Evolutionary conservation across 805 yeast genomes (phyloP), one percentile per base, ranked within the genome.

Genomic region (Danielozyma ontarioensis): DNA sequence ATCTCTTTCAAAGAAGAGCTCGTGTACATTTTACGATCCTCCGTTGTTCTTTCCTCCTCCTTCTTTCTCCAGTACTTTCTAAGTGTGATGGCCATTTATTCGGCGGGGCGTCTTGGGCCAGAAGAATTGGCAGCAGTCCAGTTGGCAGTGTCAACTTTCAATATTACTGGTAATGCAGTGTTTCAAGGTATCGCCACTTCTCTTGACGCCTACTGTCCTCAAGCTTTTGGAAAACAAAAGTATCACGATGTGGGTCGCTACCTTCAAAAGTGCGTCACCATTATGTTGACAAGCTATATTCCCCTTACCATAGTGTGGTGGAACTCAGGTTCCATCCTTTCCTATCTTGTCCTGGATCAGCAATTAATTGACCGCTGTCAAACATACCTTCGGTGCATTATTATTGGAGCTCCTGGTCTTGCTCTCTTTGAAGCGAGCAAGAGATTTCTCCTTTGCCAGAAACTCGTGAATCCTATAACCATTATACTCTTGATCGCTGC

Each of bases 121-220:
- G 37, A 38, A 18, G 55, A 53, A 32, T 40, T 53, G 34, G 58
- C 58, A 3, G 56, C 57, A 3, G 55, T 51, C 1, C 48, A 53
- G 3, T 38, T 53, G 30, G 57, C 57, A 3, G 35, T 53, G 7
- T 50, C 55, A 33, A 46, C 57, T 0, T 53, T 51, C 37, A 53
- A 52, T 28, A 52, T 53, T 33, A 53, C 59, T 4, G 48, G 48
- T 1, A 37, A 52, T 25, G 42, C 54, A 5, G 41, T 53, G 13
- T 53, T 50, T 37, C 57, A 53, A 29, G 59, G 59, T 13, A 53
- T 51, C 55, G 51, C 59, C 28, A 52, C 59, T 18, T 39, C 45
- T 24, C 37, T 53, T 27, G 59, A 53, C 41, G 41, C 54, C 16
- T 44, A 52, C 29, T 53, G 59, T 27, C 48, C 57, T 4, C 59